Base-by-base conservation (phyloP, 1,284 basidiomycete species). In the Pterula multifida region DNA sequence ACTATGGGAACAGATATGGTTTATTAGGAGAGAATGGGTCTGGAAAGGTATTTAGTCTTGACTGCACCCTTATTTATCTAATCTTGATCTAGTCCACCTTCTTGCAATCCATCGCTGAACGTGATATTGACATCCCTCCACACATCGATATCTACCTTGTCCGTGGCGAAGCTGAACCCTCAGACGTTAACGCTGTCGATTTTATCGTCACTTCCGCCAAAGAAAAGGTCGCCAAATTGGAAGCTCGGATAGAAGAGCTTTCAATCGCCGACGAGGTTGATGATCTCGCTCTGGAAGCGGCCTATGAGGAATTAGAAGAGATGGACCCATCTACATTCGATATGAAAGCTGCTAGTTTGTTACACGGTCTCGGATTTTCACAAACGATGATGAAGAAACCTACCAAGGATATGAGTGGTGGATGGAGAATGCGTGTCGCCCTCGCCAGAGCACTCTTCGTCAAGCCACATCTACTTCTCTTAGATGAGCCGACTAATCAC, bases 71-170 rank as follows among this genome's bases (percentile, higher is more conserved):
- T 36, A 50, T 51, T n/a, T 48, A 45, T 45, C 45, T 24, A 26
- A n/a, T n/a, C n/a, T n/a, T 17, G 4, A 17, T 22, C 3, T 55
- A 81, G 79, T 82, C 80, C 0, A 82, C 79, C 1, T 79, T 82
- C 63, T 69, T 82, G 9, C 71, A 79, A 71, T 85, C 85, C 13
- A 81, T 95, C 60, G 89, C 90, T 19, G 85, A 92, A 59, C 85
- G 92, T 54, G 95, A 98, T 63, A 90, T 98, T 54, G 83, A 89
- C 50, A 96, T 98, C 56, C 95, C 95, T 24, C 73, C 80, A 11
- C 93, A 98, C 69, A 90, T 98, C 63, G 95, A 98, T 67, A 96
- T 98, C 68, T 96, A 98, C 73, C 82, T 98, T 55, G 95, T 98
- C 55, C 70, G 81, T 26, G 95, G 95, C 58, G 95, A 98, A 66